Base-by-base conservation (phyloP, 1,139 yeast genomes). In the Kurtzmaniella quercitrusa region DNA sequence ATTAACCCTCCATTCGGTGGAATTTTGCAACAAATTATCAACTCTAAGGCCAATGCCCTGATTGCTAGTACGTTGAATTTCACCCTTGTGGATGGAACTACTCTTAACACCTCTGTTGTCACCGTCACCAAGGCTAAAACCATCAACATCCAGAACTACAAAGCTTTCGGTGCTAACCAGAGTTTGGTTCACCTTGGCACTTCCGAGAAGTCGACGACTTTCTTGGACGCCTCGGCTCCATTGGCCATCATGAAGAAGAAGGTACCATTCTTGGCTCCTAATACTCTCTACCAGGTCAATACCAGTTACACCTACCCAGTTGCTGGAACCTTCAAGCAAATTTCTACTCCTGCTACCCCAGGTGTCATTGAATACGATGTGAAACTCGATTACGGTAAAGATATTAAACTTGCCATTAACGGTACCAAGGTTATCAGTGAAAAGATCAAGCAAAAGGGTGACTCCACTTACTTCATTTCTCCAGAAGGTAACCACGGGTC, bases 401-500 rank as follows among this genome's bases (percentile, higher is more conserved):
- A 48, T 10, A 36, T 51, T 10, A 47, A 48, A 14, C 50, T 59
- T 27, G 39, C 43, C 2, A 41, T 59, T 23, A 56, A 64, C 45
- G 63, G 60, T 3, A 43, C 52, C 3, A 50, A 49, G 9, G 48
- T 58, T 2, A 44, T 60, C 18, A 56, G 61, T 21, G 50, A 52
- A 2, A 45, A 46, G n/a, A 43, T 56, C 15, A 43, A 42, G 3
- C 75, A 70, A 50, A 60, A 64, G 47, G 86, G 85, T 29, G 66
- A 78, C 1, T 77, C 85, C 0, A 50, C 50, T 5, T 80, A 65
- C 50, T 61, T 68, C 1, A 44, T 78, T 3, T 58, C 78, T 2
- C 71, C 77, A 12, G 47, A 52, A 9, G 83, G 84, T 1, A 80
- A 80, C 52, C 66, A 69, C 52, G 86, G 85, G 0, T 50, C 54